Percentiles rank a stretch among this genome's conserved stretches.
phyloP scores from a whole-genome alignment of 345 rosid species.

The Mallotus nudiflorus region DNA sequence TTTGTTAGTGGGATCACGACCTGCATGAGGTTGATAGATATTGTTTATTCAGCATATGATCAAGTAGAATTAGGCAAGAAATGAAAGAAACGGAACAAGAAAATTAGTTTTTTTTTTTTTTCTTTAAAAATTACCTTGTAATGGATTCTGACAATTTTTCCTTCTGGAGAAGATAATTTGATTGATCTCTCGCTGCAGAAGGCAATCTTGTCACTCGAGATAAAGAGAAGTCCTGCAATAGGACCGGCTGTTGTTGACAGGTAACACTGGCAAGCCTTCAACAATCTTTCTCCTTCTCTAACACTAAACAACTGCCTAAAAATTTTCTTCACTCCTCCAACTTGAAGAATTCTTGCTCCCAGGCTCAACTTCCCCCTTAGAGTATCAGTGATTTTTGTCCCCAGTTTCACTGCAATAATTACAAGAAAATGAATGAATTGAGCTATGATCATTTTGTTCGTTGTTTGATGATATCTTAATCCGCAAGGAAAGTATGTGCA shows the following conservation, averaged over 20 bases:
- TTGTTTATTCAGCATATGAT: not conserved
- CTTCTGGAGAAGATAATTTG: conserved; percentile 30
- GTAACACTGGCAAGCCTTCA: conserved; percentile 57
- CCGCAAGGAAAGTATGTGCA: not conserved
- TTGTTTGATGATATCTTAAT: not conserved
- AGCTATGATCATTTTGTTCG: not conserved
- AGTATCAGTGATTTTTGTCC: conserved; percentile 47
- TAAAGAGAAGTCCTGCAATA: conserved; percentile 52
- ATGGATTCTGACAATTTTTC: conserved; percentile 41
- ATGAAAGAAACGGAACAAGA: not conserved
- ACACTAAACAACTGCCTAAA: conserved; percentile 46
- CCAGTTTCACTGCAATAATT: conserved; percentile 40
- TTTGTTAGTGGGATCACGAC: conserved; percentile 57
- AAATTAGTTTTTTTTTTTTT: not conserved
- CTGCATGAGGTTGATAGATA: conserved; percentile 26
- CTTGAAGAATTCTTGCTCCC: conserved; percentile 28
- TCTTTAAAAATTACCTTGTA: conserved; percentile 55
- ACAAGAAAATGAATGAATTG: not conserved
- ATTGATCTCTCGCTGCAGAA: conserved; percentile 34
- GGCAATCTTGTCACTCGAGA: conserved; percentile 30
- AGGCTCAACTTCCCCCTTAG: conserved; percentile 27
- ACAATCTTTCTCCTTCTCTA: conserved; percentile 44
- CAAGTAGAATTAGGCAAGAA: no score
- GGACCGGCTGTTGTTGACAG: conserved; percentile 64
- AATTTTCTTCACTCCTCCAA: conserved; percentile 29